These are phyloP conservation scores for Metschnikowia anglica DNA, from an alignment of 805 yeast genomes.

Conservation along the genomic window DNA sequence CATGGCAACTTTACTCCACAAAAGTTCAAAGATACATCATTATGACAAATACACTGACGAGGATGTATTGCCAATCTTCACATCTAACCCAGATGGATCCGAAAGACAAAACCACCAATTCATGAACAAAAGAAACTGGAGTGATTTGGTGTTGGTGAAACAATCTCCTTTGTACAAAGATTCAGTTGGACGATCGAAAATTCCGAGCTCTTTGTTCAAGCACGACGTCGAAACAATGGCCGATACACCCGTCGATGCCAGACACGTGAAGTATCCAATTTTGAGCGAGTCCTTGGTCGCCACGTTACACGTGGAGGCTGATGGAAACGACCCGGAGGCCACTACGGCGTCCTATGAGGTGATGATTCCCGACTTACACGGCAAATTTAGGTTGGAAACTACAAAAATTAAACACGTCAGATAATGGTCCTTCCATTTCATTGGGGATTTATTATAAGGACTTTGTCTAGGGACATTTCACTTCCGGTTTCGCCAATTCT, in stretches of 20 bases:
- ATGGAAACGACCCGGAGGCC: conserved; percentile 47
- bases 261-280: conserved; percentile 52
- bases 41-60: conserved; percentile 68
- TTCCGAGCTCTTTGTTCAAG: conserved; percentile 44
- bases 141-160: conserved; percentile 58
- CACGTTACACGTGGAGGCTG: conserved; percentile 71
- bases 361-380: conserved; percentile 60
- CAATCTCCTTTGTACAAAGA: conserved; percentile 30
- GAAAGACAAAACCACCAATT: conserved; percentile 50
- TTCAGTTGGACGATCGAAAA: conserved; percentile 24
- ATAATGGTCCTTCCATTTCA: too few species aligned
- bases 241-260: conserved; percentile 20
- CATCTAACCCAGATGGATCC: conserved; percentile 54
- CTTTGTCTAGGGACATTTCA: too few species aligned
- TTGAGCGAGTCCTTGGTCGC: conserved; percentile 59
- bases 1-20: conserved; percentile 72
- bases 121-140: conserved; percentile 69
- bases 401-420: conserved; percentile 33
- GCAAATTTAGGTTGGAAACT: conserved; percentile 30
- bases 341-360: conserved; percentile 65
- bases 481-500: too few species aligned
- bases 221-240: conserved; percentile 14
- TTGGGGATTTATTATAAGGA: too few species aligned
- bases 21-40: conserved; percentile 66
- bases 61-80: conserved; percentile 75